Evolutionary conservation across 2,329 filamentous ascomycete species (phyloP), one percentile per base, ranked within the genome.

Genomic region (Hypomyces rosellus): DNA sequence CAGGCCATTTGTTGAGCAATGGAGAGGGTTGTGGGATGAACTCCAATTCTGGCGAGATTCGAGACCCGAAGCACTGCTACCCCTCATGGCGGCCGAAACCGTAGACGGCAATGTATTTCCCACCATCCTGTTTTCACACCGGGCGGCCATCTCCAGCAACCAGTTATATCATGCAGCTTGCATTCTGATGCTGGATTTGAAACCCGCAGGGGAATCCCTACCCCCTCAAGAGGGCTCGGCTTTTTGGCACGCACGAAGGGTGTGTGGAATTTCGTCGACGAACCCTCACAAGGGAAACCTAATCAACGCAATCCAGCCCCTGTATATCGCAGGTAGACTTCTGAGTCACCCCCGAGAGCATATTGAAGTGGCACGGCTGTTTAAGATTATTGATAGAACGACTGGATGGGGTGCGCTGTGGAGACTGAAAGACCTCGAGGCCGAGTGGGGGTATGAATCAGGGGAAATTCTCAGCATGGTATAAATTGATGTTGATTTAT

Each of bases 161-260:
- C 76, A 78, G 46, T 63, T 77, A 0, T 78, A 77, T 33, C 76
- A 79, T 47, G 74, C 76, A 0, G 68, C 74, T 4, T 75, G 71
- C 47, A 70, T 79, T 2, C 56, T 50, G 33, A 50, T 50, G 49
- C 16, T 50, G 13, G 71, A 74, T 38, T 69, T 69, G 46, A 67
- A 65, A 20, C 69, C 73, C 14, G 46, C 63, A 34, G 41, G 55
- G 12, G 62, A 55, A 34, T n/a, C 48, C n/a, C 46, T 58, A 4
- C 54, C 62, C 22, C 36, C 49, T 12, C 49, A 46, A 13, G 49
- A 50, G 15, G 45, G 40, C 37, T 50, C 49, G 20, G 44, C 43
- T 16, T 20, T 50, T 14, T 50, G 49, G 49, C 49, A 50, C 20
- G 49, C 5, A 53, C 54, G 72, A 20, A 67, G 73, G 13, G 71